Conservation (phyloP, 148 eudicot genomes). For the Vaccinium myrtillus region DNA sequence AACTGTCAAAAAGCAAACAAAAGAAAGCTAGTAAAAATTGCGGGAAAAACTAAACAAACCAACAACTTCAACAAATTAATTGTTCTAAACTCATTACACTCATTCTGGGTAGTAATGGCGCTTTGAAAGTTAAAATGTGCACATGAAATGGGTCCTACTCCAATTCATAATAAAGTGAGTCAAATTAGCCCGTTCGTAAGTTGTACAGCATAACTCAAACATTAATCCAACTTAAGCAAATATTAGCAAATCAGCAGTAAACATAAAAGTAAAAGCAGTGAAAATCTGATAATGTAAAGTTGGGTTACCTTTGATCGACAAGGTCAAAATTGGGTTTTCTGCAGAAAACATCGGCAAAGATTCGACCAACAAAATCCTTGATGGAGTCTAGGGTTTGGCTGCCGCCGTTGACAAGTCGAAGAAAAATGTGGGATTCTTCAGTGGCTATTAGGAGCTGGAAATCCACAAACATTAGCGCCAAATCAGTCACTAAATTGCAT, state of each 20-base stretch:
- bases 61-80: background rate
- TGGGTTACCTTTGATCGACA: constrained; percentile 29
- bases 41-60: background rate
- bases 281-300: background rate
- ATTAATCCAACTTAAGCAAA: too few species aligned
- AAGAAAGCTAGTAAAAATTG: background rate
- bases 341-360: constrained; percentile 24
- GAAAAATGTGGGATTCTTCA: constrained; percentile 38
- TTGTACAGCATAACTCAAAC: too few species aligned
- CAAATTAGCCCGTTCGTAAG: too few species aligned
- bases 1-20: background rate
- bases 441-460: constrained; percentile 34
- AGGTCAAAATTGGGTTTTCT: constrained; percentile 21
- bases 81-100: background rate
- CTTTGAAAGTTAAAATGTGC: too few species aligned
- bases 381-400: constrained; percentile 31
- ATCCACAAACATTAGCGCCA: background rate
- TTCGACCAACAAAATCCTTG: constrained; percentile 28
- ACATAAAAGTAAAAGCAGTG: background rate
- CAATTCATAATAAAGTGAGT: too few species aligned
- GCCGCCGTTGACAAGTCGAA: constrained; percentile 33
- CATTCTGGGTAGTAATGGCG: background rate
- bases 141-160: too few species aligned
- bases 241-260: background rate
- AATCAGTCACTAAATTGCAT: background rate